Percentiles rank a stretch among this genome's conserved stretches.
Evolutionary conservation across 2,329 filamentous ascomycete genomes (phyloP).

Genomic region (Chaetomiaceae sp.): DNA sequence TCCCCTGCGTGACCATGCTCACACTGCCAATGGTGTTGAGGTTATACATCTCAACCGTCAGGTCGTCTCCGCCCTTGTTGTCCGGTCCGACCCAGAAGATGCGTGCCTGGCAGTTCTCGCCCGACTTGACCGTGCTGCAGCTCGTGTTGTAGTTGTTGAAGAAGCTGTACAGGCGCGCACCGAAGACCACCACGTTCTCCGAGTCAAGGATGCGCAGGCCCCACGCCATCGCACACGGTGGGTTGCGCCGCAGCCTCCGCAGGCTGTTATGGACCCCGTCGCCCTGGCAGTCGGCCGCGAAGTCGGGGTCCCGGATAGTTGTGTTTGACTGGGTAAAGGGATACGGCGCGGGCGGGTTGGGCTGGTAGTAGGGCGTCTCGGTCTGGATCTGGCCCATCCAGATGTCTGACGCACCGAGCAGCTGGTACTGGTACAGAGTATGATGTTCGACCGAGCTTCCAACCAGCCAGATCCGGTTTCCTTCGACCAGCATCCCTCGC

Average conservation of each 20-base stretch:
- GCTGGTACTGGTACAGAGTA: constrained; percentile 64
- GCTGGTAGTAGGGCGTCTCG: constrained; percentile 68
- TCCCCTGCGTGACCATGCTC: constrained; percentile 34
- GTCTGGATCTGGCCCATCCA: constrained; percentile 63
- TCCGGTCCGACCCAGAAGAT: constrained; percentile 31
- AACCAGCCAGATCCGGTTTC: constrained; percentile 53
- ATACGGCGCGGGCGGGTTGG: constrained; percentile 52
- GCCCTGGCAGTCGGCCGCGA: constrained; percentile 39
- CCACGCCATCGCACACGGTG: constrained; percentile 56
- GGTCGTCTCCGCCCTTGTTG: not conserved
- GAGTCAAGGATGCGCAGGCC: constrained; percentile 56
- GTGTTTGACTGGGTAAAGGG: constrained; percentile 46
- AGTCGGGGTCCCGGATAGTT: constrained; percentile 46
- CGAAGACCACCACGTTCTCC: constrained; percentile 52
- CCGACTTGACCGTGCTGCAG: constrained; percentile 38
- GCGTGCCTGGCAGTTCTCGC: constrained; percentile 42
- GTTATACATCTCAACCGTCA: constrained; percentile 34
- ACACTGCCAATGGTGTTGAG: constrained; percentile 39
- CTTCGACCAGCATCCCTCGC: constrained; percentile 46
- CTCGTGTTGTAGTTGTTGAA: constrained; percentile 58
- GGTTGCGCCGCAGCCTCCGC: constrained; percentile 20
- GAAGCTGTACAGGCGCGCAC: constrained; percentile 62
- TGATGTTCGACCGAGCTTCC: constrained; percentile 63
- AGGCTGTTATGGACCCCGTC: constrained; percentile 11
- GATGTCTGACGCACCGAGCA: constrained; percentile 55